These are phyloP conservation scores for Jamesozyma piceae DNA, from an alignment of 805 yeast species.

Conservation along the genomic window DNA sequence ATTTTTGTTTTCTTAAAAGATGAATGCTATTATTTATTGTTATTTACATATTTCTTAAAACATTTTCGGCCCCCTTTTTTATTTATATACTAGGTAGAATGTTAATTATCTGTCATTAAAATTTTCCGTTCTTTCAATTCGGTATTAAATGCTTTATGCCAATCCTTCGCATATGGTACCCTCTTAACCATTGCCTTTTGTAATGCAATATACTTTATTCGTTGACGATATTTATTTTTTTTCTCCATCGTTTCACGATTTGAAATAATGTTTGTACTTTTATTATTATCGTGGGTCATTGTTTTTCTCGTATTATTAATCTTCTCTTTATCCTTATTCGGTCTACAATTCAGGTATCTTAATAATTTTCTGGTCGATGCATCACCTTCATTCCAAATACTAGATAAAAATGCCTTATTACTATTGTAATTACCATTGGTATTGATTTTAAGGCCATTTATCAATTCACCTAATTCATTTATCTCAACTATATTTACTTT, in stretches of 20 bases:
- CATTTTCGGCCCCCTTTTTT: background rate
- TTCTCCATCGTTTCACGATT: constrained; percentile 2
- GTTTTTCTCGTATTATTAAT: background rate
- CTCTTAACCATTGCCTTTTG: constrained; percentile 25
- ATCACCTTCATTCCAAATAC: constrained; percentile 12
- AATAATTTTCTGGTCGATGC: constrained; percentile 9
- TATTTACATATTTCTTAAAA: background rate
- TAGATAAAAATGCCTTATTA: constrained; percentile 1
- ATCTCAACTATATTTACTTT: background rate
- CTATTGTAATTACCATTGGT: background rate
- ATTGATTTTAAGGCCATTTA: background rate
- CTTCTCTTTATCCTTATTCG: constrained; percentile 3
- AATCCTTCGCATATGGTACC: constrained; percentile 27
- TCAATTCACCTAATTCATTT: background rate
- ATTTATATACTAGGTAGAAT: background rate
- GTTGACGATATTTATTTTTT: constrained; percentile 13
- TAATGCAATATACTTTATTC: constrained; percentile 18
- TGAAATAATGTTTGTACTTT: background rate
- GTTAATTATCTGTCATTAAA: background rate
- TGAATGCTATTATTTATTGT: background rate
- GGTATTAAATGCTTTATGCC: constrained; percentile 23
- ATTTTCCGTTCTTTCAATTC: constrained; percentile 25
- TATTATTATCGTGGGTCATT: background rate
- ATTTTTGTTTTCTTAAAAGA: background rate
- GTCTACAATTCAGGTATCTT: constrained; percentile 20